Percentiles rank a stretch among this genome's conserved stretches.
Conservation (phyloP, 495 filamentous ascomycete species). For the Aspergillus saccharolyticus region DNA sequence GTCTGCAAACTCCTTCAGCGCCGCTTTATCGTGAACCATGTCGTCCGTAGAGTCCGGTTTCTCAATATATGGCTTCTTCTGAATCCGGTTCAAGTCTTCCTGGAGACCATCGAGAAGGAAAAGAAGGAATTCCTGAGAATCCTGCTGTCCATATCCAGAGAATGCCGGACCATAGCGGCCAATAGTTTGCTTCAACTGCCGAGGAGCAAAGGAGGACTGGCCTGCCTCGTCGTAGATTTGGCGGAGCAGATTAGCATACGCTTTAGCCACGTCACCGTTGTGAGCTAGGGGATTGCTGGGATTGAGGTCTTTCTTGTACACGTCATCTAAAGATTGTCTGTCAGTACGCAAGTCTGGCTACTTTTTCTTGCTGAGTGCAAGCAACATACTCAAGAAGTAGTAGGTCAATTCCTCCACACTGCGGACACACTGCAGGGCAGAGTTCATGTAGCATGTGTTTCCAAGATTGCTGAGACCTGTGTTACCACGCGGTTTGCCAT, state of each 20-base stretch:
- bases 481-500: constrained; percentile 61
- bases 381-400: constrained; percentile 69
- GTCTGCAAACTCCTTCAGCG: constrained; percentile 75
- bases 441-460: constrained; percentile 99
- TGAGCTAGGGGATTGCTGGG: constrained; percentile 76
- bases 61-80: constrained; percentile 95
- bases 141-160: constrained; percentile 92
- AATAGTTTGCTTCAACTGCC: constrained; percentile 73
- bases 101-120: constrained; percentile 93
- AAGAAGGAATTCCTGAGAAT: constrained; percentile 96
- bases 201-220: constrained; percentile 61
- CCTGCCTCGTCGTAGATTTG: constrained; percentile 59
- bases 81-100: constrained; percentile 88
- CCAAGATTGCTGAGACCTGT: constrained; percentile 86
- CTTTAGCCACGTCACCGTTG: constrained; percentile 73
- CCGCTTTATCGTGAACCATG: constrained; percentile 77
- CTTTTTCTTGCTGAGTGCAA: background rate
- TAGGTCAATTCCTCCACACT: constrained; percentile 86
- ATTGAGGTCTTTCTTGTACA: constrained; percentile 76
- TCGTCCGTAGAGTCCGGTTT: constrained; percentile 97
- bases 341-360: background rate
- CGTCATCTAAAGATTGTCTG: constrained; percentile 46
- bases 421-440: constrained; percentile 86
- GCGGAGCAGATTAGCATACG: constrained; percentile 69
- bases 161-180: constrained; percentile 77